Percentiles rank a stretch among this genome's conserved stretches.
Conservation (phyloP, 805 yeast species). For the Cyberlindnera americana region DNA sequence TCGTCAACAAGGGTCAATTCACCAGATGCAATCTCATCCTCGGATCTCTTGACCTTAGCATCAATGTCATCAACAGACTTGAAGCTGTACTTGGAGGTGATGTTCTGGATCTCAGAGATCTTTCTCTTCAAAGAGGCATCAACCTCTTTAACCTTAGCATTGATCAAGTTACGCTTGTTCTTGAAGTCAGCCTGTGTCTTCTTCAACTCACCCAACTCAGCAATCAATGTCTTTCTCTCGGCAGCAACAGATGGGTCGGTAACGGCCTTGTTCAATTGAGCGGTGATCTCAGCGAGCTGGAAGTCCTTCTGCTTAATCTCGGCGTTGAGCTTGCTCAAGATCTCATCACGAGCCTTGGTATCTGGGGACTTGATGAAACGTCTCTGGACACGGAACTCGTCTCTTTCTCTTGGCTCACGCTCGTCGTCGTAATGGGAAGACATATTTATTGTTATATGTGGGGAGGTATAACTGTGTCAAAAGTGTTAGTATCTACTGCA, state of each 20-base stretch:
- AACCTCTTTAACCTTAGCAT: constrained; percentile 65
- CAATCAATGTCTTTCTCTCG: constrained; percentile 51
- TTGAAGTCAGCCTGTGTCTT: constrained; percentile 46
- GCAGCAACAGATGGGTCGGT: constrained; percentile 45
- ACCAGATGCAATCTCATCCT: constrained; percentile 74
- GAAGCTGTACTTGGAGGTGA: constrained; percentile 67
- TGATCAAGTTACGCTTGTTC: constrained; percentile 40
- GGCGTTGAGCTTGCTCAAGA: constrained; percentile 49
- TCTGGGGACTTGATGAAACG: constrained; percentile 72
- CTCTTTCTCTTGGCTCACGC: constrained; percentile 11
- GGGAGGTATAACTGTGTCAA: not conserved
- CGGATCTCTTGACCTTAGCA: constrained; percentile 59
- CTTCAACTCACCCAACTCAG: constrained; percentile 43
- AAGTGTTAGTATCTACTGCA: not conserved
- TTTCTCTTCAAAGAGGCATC: constrained; percentile 74
- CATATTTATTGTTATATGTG: constrained; percentile 5
- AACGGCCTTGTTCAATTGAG: constrained; percentile 52
- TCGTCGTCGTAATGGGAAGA: constrained; percentile 13
- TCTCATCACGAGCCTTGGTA: constrained; percentile 56
- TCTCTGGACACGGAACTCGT: constrained; percentile 25
- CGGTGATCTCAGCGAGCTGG: constrained; percentile 47
- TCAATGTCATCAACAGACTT: constrained; percentile 68
- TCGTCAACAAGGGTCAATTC: constrained; percentile 85
- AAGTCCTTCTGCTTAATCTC: constrained; percentile 63
- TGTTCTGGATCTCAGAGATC: constrained; percentile 67